phyloP scores from a whole-genome alignment of 306 rosid species.

The Ziziphus jujuba region DNA sequence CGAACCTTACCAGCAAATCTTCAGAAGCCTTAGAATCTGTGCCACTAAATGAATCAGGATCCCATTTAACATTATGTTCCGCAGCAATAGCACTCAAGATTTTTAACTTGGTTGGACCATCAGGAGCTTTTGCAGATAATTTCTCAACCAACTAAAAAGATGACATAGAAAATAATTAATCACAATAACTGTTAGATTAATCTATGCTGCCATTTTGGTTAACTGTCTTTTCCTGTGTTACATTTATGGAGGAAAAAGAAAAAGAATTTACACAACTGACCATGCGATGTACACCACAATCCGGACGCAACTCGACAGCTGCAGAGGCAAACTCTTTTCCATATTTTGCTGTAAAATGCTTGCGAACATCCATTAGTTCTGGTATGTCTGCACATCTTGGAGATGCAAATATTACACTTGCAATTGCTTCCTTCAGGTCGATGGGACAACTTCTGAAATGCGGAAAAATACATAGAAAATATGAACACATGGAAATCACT shows the following conservation, averaged over 20 bases:
- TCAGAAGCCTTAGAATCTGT: constrained; percentile 51
- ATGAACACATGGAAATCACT: background rate
- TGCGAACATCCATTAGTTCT: constrained; percentile 76
- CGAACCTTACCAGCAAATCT: constrained; percentile 63
- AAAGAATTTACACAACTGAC: constrained; percentile 42
- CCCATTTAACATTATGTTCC: constrained; percentile 93
- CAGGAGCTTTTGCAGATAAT: constrained; percentile 90
- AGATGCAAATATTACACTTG: constrained; percentile 85
- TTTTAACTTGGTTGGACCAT: constrained; percentile 77
- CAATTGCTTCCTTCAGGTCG: constrained; percentile 90
- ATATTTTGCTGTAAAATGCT: constrained; percentile 72
- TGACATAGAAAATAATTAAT: constrained; percentile 26
- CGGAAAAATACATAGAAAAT: constrained; percentile 8
- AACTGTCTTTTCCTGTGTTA: background rate
- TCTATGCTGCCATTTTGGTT: background rate
- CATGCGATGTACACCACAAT: constrained; percentile 93
- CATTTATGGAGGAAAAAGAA: constrained; percentile 11
- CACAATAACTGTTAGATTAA: constrained; percentile 10
- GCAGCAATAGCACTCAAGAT: constrained; percentile 77
- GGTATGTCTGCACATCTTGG: constrained; percentile 92
- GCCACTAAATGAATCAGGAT: constrained; percentile 66
- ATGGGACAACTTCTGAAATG: constrained; percentile 73
- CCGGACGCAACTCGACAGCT: constrained; percentile 86
- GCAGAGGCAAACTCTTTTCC: constrained; percentile 84
- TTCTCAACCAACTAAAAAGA: constrained; percentile 81